A percentile compares a stretch with the other conserved stretches of the same genome.
These are phyloP conservation scores for Pythium brassicae DNA, from an alignment of 352 stramenopile genomes.

Conservation along the genomic window DNA sequence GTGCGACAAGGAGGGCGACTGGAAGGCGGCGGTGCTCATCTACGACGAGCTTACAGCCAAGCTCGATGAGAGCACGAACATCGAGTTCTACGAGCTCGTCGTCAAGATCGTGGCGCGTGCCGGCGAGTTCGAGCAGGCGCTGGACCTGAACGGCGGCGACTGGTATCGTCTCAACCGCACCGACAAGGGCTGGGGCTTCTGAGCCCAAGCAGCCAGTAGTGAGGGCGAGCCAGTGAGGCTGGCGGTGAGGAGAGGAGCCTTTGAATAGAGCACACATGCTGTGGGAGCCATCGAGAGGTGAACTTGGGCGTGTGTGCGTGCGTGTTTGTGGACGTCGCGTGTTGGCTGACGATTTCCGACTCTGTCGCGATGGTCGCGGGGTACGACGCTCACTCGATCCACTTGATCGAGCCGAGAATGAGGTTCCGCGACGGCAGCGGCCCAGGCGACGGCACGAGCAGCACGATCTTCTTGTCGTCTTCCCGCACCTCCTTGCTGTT, in stretches of 20 bases:
- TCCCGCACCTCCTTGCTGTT: constrained; percentile 73
- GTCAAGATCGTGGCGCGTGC: constrained; percentile 80
- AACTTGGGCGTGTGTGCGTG: too few relatives aligned
- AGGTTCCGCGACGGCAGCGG: constrained; percentile 76
- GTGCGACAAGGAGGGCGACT: constrained; percentile 63
- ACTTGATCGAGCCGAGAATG: constrained; percentile 80
- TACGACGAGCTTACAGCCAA: constrained; percentile 67
- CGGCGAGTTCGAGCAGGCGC: constrained; percentile 79
- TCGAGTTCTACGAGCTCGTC: constrained; percentile 76
- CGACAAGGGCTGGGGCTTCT: constrained; percentile 58
- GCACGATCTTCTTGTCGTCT: constrained; percentile 70
- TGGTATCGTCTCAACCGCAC: constrained; percentile 83
- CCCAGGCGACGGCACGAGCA: constrained; percentile 79
- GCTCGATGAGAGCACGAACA: constrained; percentile 54
- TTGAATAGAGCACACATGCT: background rate
- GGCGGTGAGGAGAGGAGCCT: background rate
- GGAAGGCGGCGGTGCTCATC: constrained; percentile 65
- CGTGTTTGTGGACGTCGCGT: background rate
- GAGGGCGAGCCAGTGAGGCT: background rate
- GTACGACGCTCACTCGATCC: constrained; percentile 66
- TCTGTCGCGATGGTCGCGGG: background rate
- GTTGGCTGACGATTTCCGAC: background rate
- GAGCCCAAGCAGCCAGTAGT: background rate
- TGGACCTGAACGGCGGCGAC: constrained; percentile 78
- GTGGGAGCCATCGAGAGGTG: too few relatives aligned